A percentile compares a stretch with the other conserved stretches of the same genome.
Conservation (phyloP, 208 protist species). For the Polymyxa betae region DNA sequence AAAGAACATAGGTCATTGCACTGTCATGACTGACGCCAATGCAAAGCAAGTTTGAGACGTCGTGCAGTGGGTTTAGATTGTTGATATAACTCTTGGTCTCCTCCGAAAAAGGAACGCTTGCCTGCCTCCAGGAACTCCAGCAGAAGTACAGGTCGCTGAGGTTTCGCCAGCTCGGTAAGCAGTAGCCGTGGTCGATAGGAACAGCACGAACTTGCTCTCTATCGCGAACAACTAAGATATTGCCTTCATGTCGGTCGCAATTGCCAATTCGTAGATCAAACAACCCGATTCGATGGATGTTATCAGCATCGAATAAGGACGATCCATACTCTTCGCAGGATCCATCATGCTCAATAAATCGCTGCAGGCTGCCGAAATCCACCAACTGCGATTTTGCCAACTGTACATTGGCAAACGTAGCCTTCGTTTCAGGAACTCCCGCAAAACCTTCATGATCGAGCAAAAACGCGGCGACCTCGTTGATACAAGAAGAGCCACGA, state of each 20-base stretch:
- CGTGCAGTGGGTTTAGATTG: neutral
- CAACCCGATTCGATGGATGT: conserved; percentile 26
- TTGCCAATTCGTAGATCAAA: conserved; percentile 43
- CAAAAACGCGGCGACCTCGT: conserved; percentile 2
- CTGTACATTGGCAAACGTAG: neutral
- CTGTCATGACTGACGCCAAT: conserved; percentile 25
- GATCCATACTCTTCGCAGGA: conserved; percentile 38
- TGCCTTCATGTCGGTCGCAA: conserved; percentile 38
- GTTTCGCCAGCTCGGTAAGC: conserved; percentile 40
- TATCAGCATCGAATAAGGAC: conserved; percentile 42
- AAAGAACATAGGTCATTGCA: neutral
- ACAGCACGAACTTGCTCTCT: neutral
- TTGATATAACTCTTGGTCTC: neutral
- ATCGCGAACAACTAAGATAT: neutral
- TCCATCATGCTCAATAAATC: conserved; percentile 15
- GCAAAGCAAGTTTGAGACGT: neutral
- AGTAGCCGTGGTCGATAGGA: conserved; percentile 40
- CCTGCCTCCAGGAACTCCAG: conserved; percentile 27
- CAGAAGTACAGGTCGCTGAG: conserved; percentile 38
- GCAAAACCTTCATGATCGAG: conserved; percentile 29
- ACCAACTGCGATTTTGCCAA: neutral
- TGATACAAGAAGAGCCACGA: neutral
- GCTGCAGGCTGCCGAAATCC: conserved; percentile 42
- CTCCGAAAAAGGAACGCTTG: conserved; percentile 1
- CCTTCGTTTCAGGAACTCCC: conserved; percentile 7